phyloP scores from a whole-genome alignment of 2,329 filamentous ascomycete species.

The Metarhizium brunneum region DNA sequence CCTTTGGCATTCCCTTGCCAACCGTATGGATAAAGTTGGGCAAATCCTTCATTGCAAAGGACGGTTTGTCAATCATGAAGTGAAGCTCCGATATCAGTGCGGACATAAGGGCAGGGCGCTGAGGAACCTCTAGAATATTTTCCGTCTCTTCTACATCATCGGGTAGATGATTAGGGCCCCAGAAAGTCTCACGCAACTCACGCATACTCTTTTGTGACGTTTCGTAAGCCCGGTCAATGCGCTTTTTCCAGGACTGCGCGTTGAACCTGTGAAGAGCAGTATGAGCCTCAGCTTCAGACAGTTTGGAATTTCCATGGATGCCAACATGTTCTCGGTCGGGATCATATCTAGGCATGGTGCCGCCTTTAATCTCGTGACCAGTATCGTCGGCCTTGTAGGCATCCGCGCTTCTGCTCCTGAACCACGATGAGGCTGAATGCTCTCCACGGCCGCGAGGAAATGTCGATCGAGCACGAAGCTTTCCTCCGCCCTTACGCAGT shows the following conservation, averaged over 20 bases:
- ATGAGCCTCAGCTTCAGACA: constrained; percentile 69
- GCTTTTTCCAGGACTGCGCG: constrained; percentile 81
- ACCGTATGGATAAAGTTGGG: constrained; percentile 78
- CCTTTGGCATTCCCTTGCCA: constrained; percentile 91
- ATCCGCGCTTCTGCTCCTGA: constrained; percentile 50
- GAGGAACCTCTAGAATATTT: constrained; percentile 74
- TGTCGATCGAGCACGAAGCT: constrained; percentile 46
- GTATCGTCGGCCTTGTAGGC: constrained; percentile 22
- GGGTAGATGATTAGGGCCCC: constrained; percentile 70
- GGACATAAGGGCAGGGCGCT: constrained; percentile 75
- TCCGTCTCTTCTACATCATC: constrained; percentile 78
- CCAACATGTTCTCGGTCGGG: constrained; percentile 58
- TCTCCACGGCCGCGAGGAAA: constrained; percentile 28
- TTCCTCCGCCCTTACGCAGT: constrained; percentile 41
- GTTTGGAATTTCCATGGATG: constrained; percentile 61
- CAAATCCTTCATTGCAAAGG: constrained; percentile 73
- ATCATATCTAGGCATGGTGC: constrained; percentile 59
- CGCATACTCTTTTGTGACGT: constrained; percentile 66
- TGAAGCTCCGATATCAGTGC: constrained; percentile 76
- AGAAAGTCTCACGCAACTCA: constrained; percentile 71
- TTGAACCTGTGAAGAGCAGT: constrained; percentile 71
- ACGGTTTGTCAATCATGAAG: constrained; percentile 81
- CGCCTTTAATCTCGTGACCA: constrained; percentile 21
- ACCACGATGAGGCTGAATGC: constrained; percentile 22
- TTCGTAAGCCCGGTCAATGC: constrained; percentile 69